Percentiles rank a stretch among this genome's conserved stretches.
phyloP scores from a whole-genome alignment of 305 asterid species.

The Fraxinus floribunda region DNA sequence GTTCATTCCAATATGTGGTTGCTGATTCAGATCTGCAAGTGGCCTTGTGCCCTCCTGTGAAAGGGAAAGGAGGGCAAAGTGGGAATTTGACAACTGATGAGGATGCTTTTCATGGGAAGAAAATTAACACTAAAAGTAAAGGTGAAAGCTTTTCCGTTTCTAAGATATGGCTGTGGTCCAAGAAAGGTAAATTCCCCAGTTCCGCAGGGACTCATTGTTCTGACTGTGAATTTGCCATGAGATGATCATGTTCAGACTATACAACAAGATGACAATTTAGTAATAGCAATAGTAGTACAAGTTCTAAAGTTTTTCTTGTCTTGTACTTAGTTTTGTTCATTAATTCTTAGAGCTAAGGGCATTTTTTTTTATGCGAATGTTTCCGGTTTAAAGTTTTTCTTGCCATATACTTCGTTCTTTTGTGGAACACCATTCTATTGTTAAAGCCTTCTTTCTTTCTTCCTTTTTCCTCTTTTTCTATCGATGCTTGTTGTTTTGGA shows the following conservation, averaged over 20 bases:
- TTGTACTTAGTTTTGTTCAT: conserved; percentile 16
- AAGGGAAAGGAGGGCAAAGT: conserved; percentile 44
- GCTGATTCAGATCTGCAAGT: conserved; percentile 80
- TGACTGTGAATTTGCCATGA: conserved; percentile 47
- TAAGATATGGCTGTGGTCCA: conserved; percentile 94
- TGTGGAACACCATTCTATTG: not conserved
- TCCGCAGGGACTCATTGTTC: conserved; percentile 40
- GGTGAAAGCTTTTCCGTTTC: conserved; percentile 97
- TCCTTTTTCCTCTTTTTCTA: not conserved
- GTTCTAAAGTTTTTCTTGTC: not conserved
- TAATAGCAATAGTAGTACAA: conserved; percentile 8
- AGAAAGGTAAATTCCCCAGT: conserved; percentile 59
- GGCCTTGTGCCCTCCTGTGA: conserved; percentile 44
- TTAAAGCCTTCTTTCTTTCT: not conserved
- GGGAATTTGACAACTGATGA: conserved; percentile 50
- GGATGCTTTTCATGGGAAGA: conserved; percentile 53
- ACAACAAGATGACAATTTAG: conserved; percentile 17
- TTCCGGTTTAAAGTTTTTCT: conserved; percentile 13
- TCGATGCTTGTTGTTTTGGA: conserved; percentile 16
- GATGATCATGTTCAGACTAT: conserved; percentile 23
- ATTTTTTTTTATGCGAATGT: not conserved
- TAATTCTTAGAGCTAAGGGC: conserved; percentile 12
- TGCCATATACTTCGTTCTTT: not conserved
- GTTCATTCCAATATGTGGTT: conserved; percentile 86
- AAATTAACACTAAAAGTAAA: conserved; percentile 58